Evolutionary conservation across 1,139 yeast species (phyloP), one percentile per base, ranked within the genome.

Genomic region (Eremothecium coryli): DNA sequence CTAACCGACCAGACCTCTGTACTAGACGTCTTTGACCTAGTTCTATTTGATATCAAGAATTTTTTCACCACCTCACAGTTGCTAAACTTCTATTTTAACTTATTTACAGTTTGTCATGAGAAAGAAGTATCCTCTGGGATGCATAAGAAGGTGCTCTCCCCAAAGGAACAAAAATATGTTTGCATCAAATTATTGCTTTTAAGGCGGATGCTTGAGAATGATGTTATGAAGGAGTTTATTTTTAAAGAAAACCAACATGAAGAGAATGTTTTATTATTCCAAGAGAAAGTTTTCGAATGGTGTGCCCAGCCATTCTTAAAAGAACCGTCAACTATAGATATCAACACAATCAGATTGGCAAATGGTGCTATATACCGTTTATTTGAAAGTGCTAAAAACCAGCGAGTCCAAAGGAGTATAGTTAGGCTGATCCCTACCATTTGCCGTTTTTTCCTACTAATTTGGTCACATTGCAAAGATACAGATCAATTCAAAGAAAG

Each of bases 1-100:
- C 62, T 73, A 27, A 66, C 69, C 26, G 86, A 78, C 50, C 88
- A 79, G 52, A 62, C 73, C 10, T 56, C 71, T 29, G 57, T 80
- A 23, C 52, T 79, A 44, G 81, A 76, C 34, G 68, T 69, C 14
- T 62, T 75, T 40, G 82, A 77, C 47, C 60, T 71, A 29, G 68
- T 75, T 45, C 49, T 76, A 26, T 61, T 55, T n/a, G 57, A 67
- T 4, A 60, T 73, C 37, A 61, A 63, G 38, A 50, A 50, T 0
- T 54, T 64, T 32, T 62, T 68, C 40, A 64, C 62, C 26, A 68
- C 65, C 29, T 42, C 48, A 1, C 65, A 62, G 15, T 49, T 74
- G 16, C 45, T 64, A 62, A 48, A 55, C 46, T 29, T 62, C 62
- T 33, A 43, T 2, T 25, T 38, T 10, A 39, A 30, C 12, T 26